phyloP scores from a whole-genome alignment of 768 basidiomycete genomes.

The Boletus rubropictus region DNA sequence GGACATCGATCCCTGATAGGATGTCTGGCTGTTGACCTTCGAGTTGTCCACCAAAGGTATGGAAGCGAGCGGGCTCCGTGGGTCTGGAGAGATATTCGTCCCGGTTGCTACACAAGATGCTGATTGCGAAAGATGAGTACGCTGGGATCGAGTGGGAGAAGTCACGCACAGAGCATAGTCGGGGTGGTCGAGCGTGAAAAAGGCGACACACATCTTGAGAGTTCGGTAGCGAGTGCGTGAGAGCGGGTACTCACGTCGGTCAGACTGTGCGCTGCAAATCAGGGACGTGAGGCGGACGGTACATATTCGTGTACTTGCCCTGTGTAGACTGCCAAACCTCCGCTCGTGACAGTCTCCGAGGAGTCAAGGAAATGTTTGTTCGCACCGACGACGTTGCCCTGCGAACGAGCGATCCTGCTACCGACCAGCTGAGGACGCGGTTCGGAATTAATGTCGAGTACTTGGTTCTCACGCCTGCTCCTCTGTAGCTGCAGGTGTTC shows the following conservation, averaged over 20 bases:
- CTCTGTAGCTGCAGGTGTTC: background rate
- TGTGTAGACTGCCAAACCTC: conserved; percentile 7
- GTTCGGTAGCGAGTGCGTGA: conserved; percentile 1
- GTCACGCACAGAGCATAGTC: conserved; percentile 66
- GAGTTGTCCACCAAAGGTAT: conserved; percentile 46
- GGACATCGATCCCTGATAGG: conserved; percentile 69
- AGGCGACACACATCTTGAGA: conserved; percentile 64
- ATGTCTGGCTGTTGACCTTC: conserved; percentile 32
- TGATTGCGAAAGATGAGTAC: conserved; percentile 23
- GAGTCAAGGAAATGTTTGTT: background rate
- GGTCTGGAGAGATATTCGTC: conserved; percentile 70
- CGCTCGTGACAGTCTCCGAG: conserved; percentile 5
- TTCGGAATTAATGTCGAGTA: no score
- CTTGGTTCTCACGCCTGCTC: conserved; percentile 8
- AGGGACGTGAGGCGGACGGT: background rate
- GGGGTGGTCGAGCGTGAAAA: conserved; percentile 72
- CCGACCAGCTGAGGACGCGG: background rate
- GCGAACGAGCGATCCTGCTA: background rate
- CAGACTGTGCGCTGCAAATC: background rate
- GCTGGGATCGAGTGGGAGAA: conserved; percentile 2
- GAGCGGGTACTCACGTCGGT: conserved; percentile 1
- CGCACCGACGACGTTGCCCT: background rate
- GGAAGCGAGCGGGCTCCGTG: conserved; percentile 60
- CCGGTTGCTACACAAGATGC: conserved; percentile 70
- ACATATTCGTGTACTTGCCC: background rate